Conservation (phyloP, 2,329 filamentous ascomycete species). For the Westerdykella sp. region DNA sequence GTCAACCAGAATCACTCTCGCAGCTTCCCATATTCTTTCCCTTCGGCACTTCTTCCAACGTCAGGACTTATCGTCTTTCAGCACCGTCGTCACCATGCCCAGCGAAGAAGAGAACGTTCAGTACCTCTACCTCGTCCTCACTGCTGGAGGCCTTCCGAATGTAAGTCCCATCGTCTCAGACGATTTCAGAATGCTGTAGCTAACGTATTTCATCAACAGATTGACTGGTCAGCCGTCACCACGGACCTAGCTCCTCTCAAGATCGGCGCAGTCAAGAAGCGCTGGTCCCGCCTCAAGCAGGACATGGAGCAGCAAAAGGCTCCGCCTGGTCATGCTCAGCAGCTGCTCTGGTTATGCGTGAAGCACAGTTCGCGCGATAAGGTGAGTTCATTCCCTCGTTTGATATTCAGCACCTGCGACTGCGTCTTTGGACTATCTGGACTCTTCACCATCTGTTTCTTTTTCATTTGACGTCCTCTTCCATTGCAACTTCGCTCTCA, state of each 20-base stretch:
- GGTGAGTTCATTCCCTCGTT: conserved; percentile 9
- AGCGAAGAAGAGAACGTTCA: conserved; percentile 23
- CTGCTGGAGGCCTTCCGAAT: conserved; percentile 15
- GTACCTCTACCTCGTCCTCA: conserved; percentile 28
- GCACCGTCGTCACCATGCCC: conserved; percentile 16
- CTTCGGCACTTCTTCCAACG: no score
- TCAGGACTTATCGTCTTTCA: neutral
- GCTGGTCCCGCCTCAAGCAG: conserved; percentile 31
- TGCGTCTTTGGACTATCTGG: neutral
- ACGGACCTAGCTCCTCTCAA: conserved; percentile 18
- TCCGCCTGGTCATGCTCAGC: conserved; percentile 9
- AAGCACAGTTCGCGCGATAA: conserved; percentile 21
- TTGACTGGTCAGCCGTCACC: conserved; percentile 26
- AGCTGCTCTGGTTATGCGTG: conserved; percentile 26
- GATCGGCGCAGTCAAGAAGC: conserved; percentile 22
- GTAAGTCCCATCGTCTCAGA: conserved; percentile 8
- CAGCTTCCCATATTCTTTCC: no score
- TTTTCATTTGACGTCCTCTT: neutral
- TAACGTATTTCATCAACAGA: conserved; percentile 10
- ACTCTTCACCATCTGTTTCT: no score
- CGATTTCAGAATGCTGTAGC: neutral
- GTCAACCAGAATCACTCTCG: no score
- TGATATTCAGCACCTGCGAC: neutral
- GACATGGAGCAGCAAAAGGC: conserved; percentile 17
- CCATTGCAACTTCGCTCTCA: neutral